Base-by-base conservation (phyloP, 2,329 filamentous ascomycete species). In the Neocucurbitaria cava region DNA sequence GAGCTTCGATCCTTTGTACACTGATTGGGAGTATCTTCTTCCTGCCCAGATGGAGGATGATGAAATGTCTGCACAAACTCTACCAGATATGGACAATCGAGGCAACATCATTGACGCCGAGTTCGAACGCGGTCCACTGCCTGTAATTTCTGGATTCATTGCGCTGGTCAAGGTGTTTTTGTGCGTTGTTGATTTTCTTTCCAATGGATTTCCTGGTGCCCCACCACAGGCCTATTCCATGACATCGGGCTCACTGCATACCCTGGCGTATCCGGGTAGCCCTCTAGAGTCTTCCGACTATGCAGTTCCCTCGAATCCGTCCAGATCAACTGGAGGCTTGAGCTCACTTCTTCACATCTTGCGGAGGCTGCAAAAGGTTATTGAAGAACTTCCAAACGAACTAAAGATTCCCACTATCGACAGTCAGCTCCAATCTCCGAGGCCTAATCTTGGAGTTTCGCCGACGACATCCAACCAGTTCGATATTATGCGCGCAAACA, bases 401-500 rank as follows among this genome's bases (percentile, higher is more conserved):
- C 39, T 60, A 15, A 10, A 54, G 43, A 46, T 30, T 46, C 36
- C 21, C 36, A 20, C 18, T n/a, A 24, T 20, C 11, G 43, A 46
- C 21, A 26, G 17, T 9, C 28, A 23, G 30, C 26, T 36, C 17
- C 30, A 21, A 10, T 2, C 15, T 17, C 28, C n/a, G 20, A n/a
- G n/a, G n/a, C n/a, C n/a, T n/a, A 21, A 43, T 42, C 24, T 30
- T 36, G 20, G 28, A 23, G 4, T 36, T 18, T 46, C 17, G 18
- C 30, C 20, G 35, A n/a, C 17, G 28, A 17, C n/a, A 36, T 5
- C 31, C 5, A 47, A 58, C 35, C 54, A 62, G 20, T 62, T 62
- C 35, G 56, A 62, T 20, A 59, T 52, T 20, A 59, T 59, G 56
- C 49, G 56, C 24, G 59, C 56, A 3, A 59, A 62, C 30, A 59